Base-by-base conservation (phyloP, 2,329 filamentous ascomycete species). In the Pyricularia sp. region DNA sequence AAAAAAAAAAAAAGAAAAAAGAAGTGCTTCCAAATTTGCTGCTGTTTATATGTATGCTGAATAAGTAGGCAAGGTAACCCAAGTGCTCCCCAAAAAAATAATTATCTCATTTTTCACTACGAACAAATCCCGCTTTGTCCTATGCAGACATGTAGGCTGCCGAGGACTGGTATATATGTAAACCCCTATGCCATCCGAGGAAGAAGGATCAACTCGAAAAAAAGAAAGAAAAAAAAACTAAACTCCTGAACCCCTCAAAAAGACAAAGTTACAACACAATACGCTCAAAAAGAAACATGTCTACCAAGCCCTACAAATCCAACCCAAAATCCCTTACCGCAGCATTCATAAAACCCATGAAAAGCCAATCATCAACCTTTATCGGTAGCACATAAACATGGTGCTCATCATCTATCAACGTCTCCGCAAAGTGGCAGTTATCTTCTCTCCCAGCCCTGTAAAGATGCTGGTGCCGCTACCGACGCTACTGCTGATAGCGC, bases 401-500 rank as follows among this genome's bases (percentile, higher is more conserved):
- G 6, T 59, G 53, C 24, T 59, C 24, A 26, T 24, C 24, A 59
- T 26, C 22, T 19, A 59, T 28, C 55, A 30, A 59, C 55, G 55
- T 28, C 55, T 59, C 55, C 28, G 24, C 24, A 59, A 12, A 30
- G 28, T 26, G 24, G 24, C 55, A 8, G 24, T 59, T 24, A 59
- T 16, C 55, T 59, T 59, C 24, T 59, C 55, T 16, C 24, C 24
- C 10, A 59, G 24, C 5, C 24, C 55, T 13, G 22, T 59, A 19
- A 59, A 59, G 55, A 53, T 28, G 62, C 73, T 73, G 35, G 80
- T 71, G 62, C 75, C 81, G 69, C 76, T 82, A 9, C 78, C 77
- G 10, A 83, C 75, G 59, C 77, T 81, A 70, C 78, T 82, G 69
- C 81, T 75, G 30, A 78, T 81, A 62, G 79, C 78, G 66, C 74